Conservation (phyloP, 306 rosid genomes). For the Trifolium subterraneum region DNA sequence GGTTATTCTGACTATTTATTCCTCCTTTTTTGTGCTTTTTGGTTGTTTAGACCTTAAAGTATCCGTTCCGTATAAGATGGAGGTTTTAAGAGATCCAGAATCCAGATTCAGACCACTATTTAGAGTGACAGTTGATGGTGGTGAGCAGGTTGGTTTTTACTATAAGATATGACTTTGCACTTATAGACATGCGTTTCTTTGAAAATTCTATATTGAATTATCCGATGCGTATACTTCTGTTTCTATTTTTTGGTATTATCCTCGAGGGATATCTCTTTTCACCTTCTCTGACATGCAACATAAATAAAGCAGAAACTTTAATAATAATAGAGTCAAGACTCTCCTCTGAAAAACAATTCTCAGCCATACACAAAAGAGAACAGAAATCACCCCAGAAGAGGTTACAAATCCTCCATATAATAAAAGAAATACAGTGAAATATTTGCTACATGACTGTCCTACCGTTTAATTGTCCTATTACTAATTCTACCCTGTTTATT, state of each 20-base stretch:
- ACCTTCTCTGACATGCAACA: conserved; percentile 17
- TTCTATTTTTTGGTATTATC: conserved; percentile 2
- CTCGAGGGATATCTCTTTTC: conserved; percentile 28
- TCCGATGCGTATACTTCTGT: conserved; percentile 32
- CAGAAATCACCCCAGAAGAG: conserved; percentile 1
- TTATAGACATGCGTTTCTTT: conserved; percentile 1
- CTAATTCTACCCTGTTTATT: conserved; percentile 2
- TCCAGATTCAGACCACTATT: conserved; percentile 79
- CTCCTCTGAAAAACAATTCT: background rate
- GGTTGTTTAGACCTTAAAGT: conserved; percentile 63
- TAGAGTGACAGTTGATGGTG: conserved; percentile 77
- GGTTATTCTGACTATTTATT: conserved; percentile 16
- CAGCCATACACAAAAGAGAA: background rate
- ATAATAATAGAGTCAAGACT: background rate
- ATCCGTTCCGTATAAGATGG: conserved; percentile 76
- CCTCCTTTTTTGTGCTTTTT: conserved; percentile 38
- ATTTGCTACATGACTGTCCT: background rate
- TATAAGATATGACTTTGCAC: conserved; percentile 24
- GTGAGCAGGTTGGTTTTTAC: conserved; percentile 83
- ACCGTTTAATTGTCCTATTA: background rate
- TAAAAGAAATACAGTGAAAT: background rate
- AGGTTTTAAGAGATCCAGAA: conserved; percentile 89
- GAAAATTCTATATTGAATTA: conserved; percentile 19
- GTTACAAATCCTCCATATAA: background rate
- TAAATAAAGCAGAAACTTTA: background rate